Evolutionary conservation across 306 rosid species (phyloP), one percentile per base, ranked within the genome.

Genomic region (Cucumis cinereus): DNA sequence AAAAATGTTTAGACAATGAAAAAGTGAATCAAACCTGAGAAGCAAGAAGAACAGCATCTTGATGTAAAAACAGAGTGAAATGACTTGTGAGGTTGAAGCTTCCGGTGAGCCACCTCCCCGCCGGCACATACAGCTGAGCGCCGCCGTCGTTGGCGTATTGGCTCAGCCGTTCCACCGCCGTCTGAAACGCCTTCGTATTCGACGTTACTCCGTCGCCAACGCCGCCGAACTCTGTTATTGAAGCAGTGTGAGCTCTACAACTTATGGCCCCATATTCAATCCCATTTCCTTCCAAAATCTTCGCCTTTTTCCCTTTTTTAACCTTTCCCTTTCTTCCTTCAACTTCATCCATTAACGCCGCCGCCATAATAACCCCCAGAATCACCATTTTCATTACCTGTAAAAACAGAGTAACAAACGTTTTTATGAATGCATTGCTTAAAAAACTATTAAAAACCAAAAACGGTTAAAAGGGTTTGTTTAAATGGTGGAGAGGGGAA

Each of bases 61-160:
- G 89, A 3, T 94, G 87, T 20, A 94, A 81, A 79, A 90, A 91
- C 22, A 93, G 84, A 77, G 97, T 93, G 87, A 93, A 93, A 74
- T 90, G 91, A 79, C 95, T 92, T 10, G 95, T 92, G 83, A 94
- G 90, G 74, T 90, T 91, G 86, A 94, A 90, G 83, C 97, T 90
- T 0, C 96, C 97, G 6, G 99, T 85, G 56, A 85, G n/a, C 89
- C 89, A 85, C 63, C 79, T 85, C 33, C 89, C 85, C 2, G 85
- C 78, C 3, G 89, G 89, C 78, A 85, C 85, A 73, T 63, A 79
- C 70, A 85, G 86, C 85, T 83, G 86, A 57, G 83, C 77, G 20
- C 86, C 86, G 19, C 89, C 89, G 20, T 85, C 53, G 5, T 69
- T 62, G 23, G 77, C 67, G 35, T 20, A 83, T 47, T 59, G 76